Base-by-base conservation (phyloP, 2,329 filamentous ascomycete species). In the Myriosclerotinia duriaeana region DNA sequence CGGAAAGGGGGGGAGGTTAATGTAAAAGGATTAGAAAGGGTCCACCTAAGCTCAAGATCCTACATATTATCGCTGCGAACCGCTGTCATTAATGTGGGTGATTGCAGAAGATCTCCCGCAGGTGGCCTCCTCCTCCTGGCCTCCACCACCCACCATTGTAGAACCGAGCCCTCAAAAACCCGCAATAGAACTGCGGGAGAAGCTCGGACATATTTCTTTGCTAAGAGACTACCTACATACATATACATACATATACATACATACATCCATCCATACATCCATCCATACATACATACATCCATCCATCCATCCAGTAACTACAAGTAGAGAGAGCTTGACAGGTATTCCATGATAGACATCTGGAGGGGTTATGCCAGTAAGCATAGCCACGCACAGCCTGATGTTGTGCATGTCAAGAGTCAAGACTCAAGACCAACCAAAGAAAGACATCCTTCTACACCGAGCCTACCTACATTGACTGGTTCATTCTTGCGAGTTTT, bases 71-170 rank as follows among this genome's bases (percentile, higher is more conserved):
- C 20, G 20, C n/a, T 38, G 44, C 58, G 58, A 50, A 38, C 44
- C 30, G 20, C n/a, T 12, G 9, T 60, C 44, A 50, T 60, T 8
- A 38, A 44, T 54, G 64, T 61, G 56, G 40, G 26, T 44, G 55
- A 53, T 20, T 66, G 65, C 65, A 64, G 53, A 64, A 63, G 53
- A 66, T 64, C 65, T 64, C 53, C 59, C 60, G 58, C 60, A 38
- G 58, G 44, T 60, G 44, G 30, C 14, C 44, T 22, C 38, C 30
- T 11, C n/a, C 30, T 38, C 56, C 42, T 20, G n/a, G n/a, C n/a
- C n/a, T 34, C 30, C 30, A 34, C 40, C 38, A 15, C 36, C 15
- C 22, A 50, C n/a, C 48, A 36, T 17, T 22, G 42, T 36, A 42
- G 38, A 58, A 46, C 20, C 20, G 20, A 54, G 26, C 3, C 48